Evolutionary conservation across 139 green algal species (phyloP).

Genomic region (Mesotaenium endlicherianum): DNA sequence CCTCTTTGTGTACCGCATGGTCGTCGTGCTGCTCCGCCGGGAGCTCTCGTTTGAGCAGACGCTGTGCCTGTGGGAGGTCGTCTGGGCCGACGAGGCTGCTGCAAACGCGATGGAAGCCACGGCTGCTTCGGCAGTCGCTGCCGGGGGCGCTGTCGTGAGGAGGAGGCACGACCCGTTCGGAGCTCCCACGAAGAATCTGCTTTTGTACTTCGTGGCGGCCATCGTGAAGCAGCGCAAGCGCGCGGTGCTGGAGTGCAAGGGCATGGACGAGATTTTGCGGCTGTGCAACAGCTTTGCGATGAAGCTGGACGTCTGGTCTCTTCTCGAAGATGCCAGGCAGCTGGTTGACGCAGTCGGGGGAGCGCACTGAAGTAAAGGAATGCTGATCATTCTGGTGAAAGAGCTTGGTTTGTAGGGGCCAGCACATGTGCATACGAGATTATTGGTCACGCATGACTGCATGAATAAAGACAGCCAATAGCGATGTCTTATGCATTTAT

Average conservation of each 20-base stretch:
- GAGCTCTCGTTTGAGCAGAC: constrained; percentile 68
- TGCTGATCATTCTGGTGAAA: background rate
- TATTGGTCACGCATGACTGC: no score
- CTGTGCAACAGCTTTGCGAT: constrained; percentile 30
- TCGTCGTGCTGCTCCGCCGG: constrained; percentile 74
- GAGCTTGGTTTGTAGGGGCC: background rate
- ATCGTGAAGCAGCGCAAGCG: background rate
- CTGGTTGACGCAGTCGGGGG: background rate
- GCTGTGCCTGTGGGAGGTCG: constrained; percentile 43
- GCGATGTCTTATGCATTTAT: background rate
- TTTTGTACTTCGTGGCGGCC: constrained; percentile 13
- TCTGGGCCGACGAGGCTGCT: constrained; percentile 34
- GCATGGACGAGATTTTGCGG: constrained; percentile 25
- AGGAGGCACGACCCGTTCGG: background rate
- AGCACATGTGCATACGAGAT: background rate
- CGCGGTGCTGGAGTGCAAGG: constrained; percentile 18
- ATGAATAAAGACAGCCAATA: no score
- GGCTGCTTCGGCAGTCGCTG: constrained; percentile 1
- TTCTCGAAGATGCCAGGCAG: background rate
- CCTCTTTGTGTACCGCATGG: constrained; percentile 46
- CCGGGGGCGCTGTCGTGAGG: background rate
- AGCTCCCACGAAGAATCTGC: background rate
- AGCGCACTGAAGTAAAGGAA: background rate
- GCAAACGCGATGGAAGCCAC: background rate
- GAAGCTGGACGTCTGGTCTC: constrained; percentile 34